Conservation (phyloP, 345 rosid genomes). For the Salix udensis region DNA sequence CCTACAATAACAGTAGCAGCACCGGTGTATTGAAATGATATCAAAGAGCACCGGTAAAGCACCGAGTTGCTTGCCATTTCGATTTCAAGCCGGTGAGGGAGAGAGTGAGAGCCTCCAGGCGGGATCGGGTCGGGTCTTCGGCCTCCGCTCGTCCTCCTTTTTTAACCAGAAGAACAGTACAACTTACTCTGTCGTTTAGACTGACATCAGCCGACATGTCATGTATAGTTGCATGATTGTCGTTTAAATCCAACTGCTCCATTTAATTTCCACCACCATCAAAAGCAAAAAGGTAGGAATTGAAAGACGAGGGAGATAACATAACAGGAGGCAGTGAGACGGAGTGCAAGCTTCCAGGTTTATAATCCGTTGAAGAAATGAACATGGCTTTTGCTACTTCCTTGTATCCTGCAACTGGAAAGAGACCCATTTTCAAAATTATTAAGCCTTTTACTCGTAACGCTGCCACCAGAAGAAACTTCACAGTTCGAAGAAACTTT, state of each 20-base stretch:
- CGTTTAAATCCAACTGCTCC: too few species aligned
- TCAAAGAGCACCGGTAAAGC: conserved; percentile 1
- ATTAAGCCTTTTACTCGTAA: conserved; percentile 18
- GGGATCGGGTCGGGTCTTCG: neutral
- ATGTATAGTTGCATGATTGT: too few species aligned
- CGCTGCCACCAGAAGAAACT: conserved; percentile 16
- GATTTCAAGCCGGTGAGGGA: neutral
- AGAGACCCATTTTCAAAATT: conserved; percentile 18
- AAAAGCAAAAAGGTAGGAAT: too few species aligned
- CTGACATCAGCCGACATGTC: too few species aligned
- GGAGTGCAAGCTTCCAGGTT: too few species aligned
- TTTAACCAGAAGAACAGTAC: too few species aligned
- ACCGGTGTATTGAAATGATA: neutral
- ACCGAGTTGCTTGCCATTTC: conserved; percentile 16
- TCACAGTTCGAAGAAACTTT: conserved; percentile 24
- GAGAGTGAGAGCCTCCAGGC: too few species aligned
- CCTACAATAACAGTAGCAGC: neutral
- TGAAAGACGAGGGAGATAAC: too few species aligned
- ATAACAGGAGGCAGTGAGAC: too few species aligned
- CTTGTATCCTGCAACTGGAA: conserved; percentile 28
- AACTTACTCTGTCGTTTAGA: too few species aligned
- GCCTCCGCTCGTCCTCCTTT: too few species aligned
- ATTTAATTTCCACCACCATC: too few species aligned
- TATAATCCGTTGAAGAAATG: conserved; percentile 19
- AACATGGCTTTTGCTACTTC: conserved; percentile 42